These are phyloP conservation scores for Suhomyces tanzawaensis DNA, from an alignment of 805 yeast genomes.

Conservation along the genomic window DNA sequence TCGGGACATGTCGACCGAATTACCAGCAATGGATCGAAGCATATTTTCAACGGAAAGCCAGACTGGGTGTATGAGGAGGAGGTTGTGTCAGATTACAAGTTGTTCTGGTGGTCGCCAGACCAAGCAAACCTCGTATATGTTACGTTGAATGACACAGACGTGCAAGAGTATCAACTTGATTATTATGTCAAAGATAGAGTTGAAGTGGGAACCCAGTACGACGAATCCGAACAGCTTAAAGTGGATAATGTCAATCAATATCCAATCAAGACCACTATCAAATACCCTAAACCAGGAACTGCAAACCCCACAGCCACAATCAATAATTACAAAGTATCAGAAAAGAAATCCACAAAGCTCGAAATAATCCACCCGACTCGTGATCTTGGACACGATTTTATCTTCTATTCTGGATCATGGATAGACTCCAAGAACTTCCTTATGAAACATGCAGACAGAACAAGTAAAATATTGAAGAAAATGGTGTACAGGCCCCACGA, in stretches of 20 bases:
- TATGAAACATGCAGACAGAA: slow-evolving; percentile 20
- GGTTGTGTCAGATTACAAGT: slow-evolving; percentile 65
- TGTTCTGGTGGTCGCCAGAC: slow-evolving; percentile 85
- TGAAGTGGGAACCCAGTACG: slow-evolving; percentile 10
- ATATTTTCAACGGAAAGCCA: slow-evolving; percentile 81
- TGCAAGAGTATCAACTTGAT: slow-evolving; percentile 71
- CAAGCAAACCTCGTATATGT: slow-evolving; percentile 65
- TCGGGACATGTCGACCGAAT: slow-evolving; percentile 41
- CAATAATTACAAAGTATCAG: slow-evolving; percentile 2
- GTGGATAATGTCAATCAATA: slow-evolving; percentile 27
- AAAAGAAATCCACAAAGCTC: neutral
- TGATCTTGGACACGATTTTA: slow-evolving; percentile 13
- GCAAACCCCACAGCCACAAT: slow-evolving; percentile 62
- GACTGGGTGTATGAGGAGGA: slow-evolving; percentile 97
- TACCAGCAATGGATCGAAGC: slow-evolving; percentile 67
- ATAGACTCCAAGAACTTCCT: slow-evolving; percentile 14
- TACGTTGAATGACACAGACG: slow-evolving; percentile 69
- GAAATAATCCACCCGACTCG: slow-evolving; percentile 2
- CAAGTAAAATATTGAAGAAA: slow-evolving; percentile 17
- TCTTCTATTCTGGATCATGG: slow-evolving; percentile 23
- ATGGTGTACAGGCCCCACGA: slow-evolving; percentile 11
- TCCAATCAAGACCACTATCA: slow-evolving; percentile 55
- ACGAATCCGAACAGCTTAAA: slow-evolving; percentile 2
- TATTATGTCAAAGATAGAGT: slow-evolving; percentile 57
- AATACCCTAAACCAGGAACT: slow-evolving; percentile 81